A percentile compares a stretch with the other conserved stretches of the same genome.
phyloP scores from a whole-genome alignment of 495 filamentous ascomycete species.

The Bryoglossum gracile region DNA sequence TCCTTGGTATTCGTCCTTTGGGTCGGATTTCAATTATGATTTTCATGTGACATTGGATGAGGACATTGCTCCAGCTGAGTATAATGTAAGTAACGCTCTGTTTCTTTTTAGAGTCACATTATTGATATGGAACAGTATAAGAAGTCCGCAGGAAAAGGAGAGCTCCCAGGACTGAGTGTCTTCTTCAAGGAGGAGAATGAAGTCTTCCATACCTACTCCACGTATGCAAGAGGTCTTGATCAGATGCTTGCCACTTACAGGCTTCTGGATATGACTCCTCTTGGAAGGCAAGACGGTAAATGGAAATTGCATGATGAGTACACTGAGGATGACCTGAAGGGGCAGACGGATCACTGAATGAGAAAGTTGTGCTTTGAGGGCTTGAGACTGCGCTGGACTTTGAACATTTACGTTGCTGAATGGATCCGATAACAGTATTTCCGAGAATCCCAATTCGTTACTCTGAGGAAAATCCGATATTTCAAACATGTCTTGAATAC shows the following conservation, averaged over 20 bases:
- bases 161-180: constrained; percentile 33
- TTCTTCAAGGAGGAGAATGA: constrained; percentile 31
- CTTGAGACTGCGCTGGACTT: too few species aligned
- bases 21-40: constrained; percentile 32
- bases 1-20: constrained; percentile 32
- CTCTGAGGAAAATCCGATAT: too few species aligned
- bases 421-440: too few species aligned
- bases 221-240: constrained; percentile 33
- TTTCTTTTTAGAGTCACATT: too few species aligned
- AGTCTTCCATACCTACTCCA: constrained; percentile 38
- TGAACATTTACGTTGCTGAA: too few species aligned
- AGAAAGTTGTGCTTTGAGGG: too few species aligned
- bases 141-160: constrained; percentile 18
- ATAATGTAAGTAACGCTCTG: constrained; percentile 32
- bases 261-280: constrained; percentile 29
- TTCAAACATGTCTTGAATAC: too few species aligned
- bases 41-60: constrained; percentile 28
- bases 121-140: too few species aligned
- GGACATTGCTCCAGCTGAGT: constrained; percentile 19
- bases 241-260: constrained; percentile 21
- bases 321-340: background rate
- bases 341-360: too few species aligned
- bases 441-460: too few species aligned
- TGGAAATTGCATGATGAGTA: constrained; percentile 21
- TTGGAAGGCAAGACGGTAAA: constrained; percentile 25